Evolutionary conservation across 495 filamentous ascomycete genomes (phyloP), one percentile per base, ranked within the genome.

Genomic region (Podospora tetraspora): DNA sequence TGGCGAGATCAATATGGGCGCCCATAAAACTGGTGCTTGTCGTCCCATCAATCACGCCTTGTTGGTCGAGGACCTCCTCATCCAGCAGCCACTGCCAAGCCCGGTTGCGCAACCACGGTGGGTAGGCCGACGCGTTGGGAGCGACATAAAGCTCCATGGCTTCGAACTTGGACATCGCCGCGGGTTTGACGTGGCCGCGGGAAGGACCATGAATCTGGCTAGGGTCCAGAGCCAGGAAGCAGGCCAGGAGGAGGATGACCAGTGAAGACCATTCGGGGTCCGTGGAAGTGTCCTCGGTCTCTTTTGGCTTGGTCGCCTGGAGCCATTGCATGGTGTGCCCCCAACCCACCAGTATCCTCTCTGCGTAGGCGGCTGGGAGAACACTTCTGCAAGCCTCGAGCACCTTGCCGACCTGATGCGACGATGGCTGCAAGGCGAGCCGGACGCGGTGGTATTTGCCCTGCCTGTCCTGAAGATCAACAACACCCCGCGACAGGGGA

Each of bases 201-300:
- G 43, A 52, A n/a, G 43, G 2, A n/a, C 19, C 19, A n/a, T 52
- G 43, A 9, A 52, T n/a, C 9, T 52, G 43, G 43, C 43, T 52
- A n/a, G 23, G 61, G 1, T 78, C 77, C 8, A 84, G 67, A 37
- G 74, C 78, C n/a, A 84, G 70, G 65, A 79, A 82, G 59, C 79
- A 76, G 16, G 84, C 71, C 69, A 96, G 88, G 2, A 97, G 71
- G 4, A 90, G 84, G 60, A 95, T 82, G 6, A 92, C 86, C 61
- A 92, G 79, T 5, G 91, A 89, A 10, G 89, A 91, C 92, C 92
- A 97, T 73, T 97, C 94, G 3, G 79, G 60, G 66, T 94, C 85
- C 32, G 77, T 80, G 23, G 81, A 37, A 8, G 61, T 32, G 16
- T 64, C 57, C 0, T 62, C 30, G 3, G 72, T 59, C 3, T 61